Evolutionary conservation across 345 rosid genomes (phyloP), one percentile per base, ranked within the genome.

Genomic region (Euphorbia pulcherrima): DNA sequence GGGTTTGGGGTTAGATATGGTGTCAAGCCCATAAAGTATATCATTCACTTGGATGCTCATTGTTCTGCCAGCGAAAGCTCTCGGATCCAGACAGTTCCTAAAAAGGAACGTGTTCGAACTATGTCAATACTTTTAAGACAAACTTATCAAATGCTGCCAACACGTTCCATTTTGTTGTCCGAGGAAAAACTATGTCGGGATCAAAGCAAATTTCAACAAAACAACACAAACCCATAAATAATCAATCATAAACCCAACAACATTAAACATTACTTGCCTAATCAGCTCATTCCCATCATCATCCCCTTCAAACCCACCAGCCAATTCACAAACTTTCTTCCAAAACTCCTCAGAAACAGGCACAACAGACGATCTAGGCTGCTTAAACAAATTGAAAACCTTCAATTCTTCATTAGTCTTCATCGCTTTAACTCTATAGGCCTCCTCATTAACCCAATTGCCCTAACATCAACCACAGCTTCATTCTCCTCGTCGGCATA

Each of bases 321-420:
- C 92, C 88, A 94, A 65, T 9, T 91, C 83, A 73, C 95, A 91
- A 65, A 91, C 56, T 74, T 67, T 83, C 26, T 29, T 24, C 99
- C 97, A 91, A 30, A 87, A 71, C 57, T 71, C 75, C 60, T 77
- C 78, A 4, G 83, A 62, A 23, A 94, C 96, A 6, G 89, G 87
- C 75, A 94, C 90, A 16, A 94, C 97, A 65, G 97, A 91, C 76
- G 91, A 72, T 77, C 96, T 81, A 59, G 93, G 97, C 90, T 94
- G 97, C 74, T 83, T 74, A 11, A 94, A 82, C 79, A 91, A 47
- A 8, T 65, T 84, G 72, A 92, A 91, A 9, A 78, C 92, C 72
- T 83, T 85, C 77, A 89, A 65, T 74, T 73, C 82, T 39, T 64
- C 86, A 14, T 86, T 87, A 29, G 72, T 73, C 68, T 89, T 91